Base-by-base conservation (phyloP, 805 yeast genomes). In the Tetrapisispora taiwanensis region DNA sequence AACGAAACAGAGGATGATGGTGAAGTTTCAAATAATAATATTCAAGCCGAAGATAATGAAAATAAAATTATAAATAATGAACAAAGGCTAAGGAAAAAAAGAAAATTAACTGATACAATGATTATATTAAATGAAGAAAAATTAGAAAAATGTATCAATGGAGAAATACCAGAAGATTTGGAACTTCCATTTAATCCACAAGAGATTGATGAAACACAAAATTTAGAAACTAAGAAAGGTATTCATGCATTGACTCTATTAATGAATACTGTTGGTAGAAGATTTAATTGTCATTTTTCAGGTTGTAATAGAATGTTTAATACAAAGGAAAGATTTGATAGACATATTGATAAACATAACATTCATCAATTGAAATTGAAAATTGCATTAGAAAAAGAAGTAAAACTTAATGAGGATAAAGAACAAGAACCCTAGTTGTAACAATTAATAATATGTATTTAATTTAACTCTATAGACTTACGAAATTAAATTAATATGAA, bases 231-330 rank as follows among this genome's bases (percentile, higher is more conserved):
- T 8, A 37, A 18, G 13, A 37, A 37, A 28, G 40, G 40, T 4
- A 37, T 27, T 22, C 49, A 60, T 17, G 60, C 65, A 9, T 30
- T 56, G 15, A 59, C 58, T 6, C 34, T 69, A 3, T 42, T 69
- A 20, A 41, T 66, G 30, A 61, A 62, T 18, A 50, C 70, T 2
- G 59, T 65, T 7, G 67, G 68, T 43, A 41, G 56, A 43, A 52
- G 67, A 67, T 34, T 63, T 51, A 38, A 54, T 71, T 81, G 88
- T 54, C 69, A 76, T 0, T 72, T 66, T 47, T 58, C 52, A 3
- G 69, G 69, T 35, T 81, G 89, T 57, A 63, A 62, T 30, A 67
- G 86, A 46, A 64, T 67, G 7, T 81, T 81, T 55, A 68, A 69
- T 42, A 70, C 72, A 1, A 54, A 57, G 36, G 66, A 62, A 38